Evolutionary conservation across 352 stramenopile species (phyloP).

Genomic region (Phytophthora cryptogea): DNA sequence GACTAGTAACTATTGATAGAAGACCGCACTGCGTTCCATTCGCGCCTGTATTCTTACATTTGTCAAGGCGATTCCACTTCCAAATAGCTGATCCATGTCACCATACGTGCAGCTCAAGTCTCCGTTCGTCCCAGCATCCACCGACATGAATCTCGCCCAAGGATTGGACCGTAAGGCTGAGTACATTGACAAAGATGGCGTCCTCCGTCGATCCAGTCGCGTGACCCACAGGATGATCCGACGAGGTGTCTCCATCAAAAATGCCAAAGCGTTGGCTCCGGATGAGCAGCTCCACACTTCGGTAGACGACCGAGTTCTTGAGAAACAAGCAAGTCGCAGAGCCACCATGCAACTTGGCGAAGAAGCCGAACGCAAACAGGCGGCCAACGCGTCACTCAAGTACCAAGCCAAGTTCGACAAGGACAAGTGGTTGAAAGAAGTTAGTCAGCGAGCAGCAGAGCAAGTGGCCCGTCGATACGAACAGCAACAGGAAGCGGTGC

Average conservation of each 20-base stretch:
- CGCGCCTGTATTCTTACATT: slow-evolving; percentile 9
- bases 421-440: slow-evolving; percentile 38
- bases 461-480: slow-evolving; percentile 41
- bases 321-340: slow-evolving; percentile 6
- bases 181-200: slow-evolving; percentile 51
- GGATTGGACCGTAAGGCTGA: slow-evolving; percentile 44
- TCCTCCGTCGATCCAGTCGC: slow-evolving; percentile 40
- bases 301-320: neutral
- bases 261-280: slow-evolving; percentile 21
- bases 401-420: slow-evolving; percentile 27
- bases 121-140: slow-evolving; percentile 5
- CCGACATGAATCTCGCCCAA: slow-evolving; percentile 1
- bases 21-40: neutral
- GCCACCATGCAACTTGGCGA: slow-evolving; percentile 9
- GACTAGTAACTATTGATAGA: slow-evolving; percentile 22
- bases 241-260: slow-evolving; percentile 41
- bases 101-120: slow-evolving; percentile 31
- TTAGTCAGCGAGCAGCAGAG: slow-evolving; percentile 34
- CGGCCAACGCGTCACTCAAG: slow-evolving; percentile 45
- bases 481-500: slow-evolving; percentile 22
- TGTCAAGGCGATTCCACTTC: slow-evolving; percentile 2
- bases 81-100: slow-evolving; percentile 7
- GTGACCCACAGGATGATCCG: slow-evolving; percentile 41
- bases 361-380: slow-evolving; percentile 20
- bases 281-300: slow-evolving; percentile 40